phyloP scores from a whole-genome alignment of 208 protist genomes.

The Lotmaria passim region DNA sequence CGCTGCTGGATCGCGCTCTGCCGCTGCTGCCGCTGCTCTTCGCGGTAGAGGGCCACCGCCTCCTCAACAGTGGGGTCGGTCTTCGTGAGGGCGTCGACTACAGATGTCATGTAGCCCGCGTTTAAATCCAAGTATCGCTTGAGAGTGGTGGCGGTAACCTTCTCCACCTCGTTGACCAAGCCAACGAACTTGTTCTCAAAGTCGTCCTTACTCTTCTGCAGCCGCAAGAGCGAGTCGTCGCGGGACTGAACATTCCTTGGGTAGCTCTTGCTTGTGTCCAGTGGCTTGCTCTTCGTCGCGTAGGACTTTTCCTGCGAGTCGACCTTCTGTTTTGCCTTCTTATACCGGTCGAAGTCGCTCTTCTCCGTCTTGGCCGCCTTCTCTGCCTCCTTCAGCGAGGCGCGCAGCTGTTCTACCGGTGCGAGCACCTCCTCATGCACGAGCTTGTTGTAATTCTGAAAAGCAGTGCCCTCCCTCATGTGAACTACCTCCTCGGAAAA shows the following conservation, averaged over 20 bases:
- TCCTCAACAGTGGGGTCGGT: slow-evolving; percentile 43
- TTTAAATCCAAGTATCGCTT: slow-evolving; percentile 59
- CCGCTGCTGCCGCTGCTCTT: slow-evolving; percentile 15
- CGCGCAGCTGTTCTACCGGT: slow-evolving; percentile 41
- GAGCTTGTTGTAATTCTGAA: slow-evolving; percentile 58
- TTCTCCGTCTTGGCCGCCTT: slow-evolving; percentile 27
- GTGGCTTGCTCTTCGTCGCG: slow-evolving; percentile 43
- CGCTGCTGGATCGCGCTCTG: slow-evolving; percentile 19
- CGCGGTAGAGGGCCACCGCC: slow-evolving; percentile 35
- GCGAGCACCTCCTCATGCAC: slow-evolving; percentile 58
- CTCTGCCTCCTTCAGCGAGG: slow-evolving; percentile 35
- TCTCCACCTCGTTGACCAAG: slow-evolving; percentile 41
- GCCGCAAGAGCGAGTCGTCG: slow-evolving; percentile 22
- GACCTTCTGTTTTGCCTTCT: slow-evolving; percentile 37
- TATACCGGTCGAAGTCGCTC: slow-evolving; percentile 32
- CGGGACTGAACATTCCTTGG: slow-evolving; percentile 16
- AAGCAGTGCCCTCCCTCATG: slow-evolving; percentile 55
- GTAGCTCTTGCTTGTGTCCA: slow-evolving; percentile 47
- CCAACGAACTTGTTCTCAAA: slow-evolving; percentile 41
- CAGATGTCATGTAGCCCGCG: slow-evolving; percentile 48
- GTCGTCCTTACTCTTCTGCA: slow-evolving; percentile 18
- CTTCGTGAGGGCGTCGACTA: slow-evolving; percentile 47
- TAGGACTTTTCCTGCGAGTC: slow-evolving; percentile 56
- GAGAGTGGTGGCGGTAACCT: slow-evolving; percentile 37
- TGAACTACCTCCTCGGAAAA: slow-evolving; percentile 42